Percentiles rank a stretch among this genome's conserved stretches.
Conservation (phyloP, 306 rosid genomes). For the Ammopiptanthus mongolicus region DNA sequence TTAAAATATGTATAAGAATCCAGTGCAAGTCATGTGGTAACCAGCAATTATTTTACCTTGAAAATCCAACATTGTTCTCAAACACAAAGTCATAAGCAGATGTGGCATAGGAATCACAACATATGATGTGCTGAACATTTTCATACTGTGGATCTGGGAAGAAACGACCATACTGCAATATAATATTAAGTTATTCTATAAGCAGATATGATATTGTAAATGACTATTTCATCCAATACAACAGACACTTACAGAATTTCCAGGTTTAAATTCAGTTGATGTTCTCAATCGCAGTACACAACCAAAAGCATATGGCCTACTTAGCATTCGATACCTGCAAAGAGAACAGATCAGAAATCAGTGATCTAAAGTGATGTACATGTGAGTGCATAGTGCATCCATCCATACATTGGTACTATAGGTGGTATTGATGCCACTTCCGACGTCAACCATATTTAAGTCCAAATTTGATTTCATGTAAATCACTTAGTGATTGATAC, state of each 20-base stretch:
- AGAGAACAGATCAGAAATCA: slow-evolving; percentile 17
- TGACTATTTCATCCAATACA: slow-evolving; percentile 4
- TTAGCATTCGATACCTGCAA: slow-evolving; percentile 87
- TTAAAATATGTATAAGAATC: not conserved
- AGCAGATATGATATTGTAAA: slow-evolving; percentile 18
- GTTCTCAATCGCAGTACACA: slow-evolving; percentile 85
- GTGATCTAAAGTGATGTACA: not conserved
- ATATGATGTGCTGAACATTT: slow-evolving; percentile 92
- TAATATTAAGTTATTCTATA: slow-evolving; percentile 22
- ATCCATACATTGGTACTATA: not conserved
- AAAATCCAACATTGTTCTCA: slow-evolving; percentile 75
- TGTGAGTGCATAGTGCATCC: not conserved
- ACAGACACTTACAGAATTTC: slow-evolving; percentile 69
- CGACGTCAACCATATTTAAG: not conserved
- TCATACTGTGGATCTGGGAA: slow-evolving; percentile 98
- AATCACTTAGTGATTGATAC: slow-evolving; percentile 7
- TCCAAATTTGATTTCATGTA: not conserved
- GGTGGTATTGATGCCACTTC: too few relatives aligned
- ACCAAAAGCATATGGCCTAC: slow-evolving; percentile 92
- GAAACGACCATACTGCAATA: slow-evolving; percentile 96
- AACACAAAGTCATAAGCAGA: slow-evolving; percentile 94
- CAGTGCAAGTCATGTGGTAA: not conserved
- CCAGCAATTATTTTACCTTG: slow-evolving; percentile 50
- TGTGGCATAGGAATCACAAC: slow-evolving; percentile 96
- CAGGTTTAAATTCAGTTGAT: slow-evolving; percentile 81